phyloP scores from a whole-genome alignment of 257 asterid species.

The Nicotiana knightiana region DNA sequence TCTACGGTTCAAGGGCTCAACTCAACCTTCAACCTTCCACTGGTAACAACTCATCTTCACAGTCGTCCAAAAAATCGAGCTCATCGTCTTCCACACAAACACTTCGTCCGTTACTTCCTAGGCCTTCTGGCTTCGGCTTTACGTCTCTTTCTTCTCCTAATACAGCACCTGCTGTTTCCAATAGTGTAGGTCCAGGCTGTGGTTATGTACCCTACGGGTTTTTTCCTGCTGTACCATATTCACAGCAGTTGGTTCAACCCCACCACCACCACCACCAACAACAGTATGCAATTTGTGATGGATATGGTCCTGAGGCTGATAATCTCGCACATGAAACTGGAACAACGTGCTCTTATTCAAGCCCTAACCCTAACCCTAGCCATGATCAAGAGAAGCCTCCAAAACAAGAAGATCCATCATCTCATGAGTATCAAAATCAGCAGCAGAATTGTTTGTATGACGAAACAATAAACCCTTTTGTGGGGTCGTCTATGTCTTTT shows the following conservation, averaged over 20 bases:
- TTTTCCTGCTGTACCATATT: constrained; percentile 42
- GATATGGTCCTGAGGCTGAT: constrained; percentile 9
- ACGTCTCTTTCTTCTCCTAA: constrained; percentile 22
- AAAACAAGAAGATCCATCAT: neutral
- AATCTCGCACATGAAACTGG: neutral
- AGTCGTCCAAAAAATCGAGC: constrained; percentile 25
- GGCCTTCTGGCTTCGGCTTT: constrained; percentile 59
- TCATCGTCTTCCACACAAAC: constrained; percentile 46
- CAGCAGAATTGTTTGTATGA: constrained; percentile 16
- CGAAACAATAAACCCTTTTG: constrained; percentile 42
- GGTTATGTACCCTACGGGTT: constrained; percentile 39
- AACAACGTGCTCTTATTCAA: constrained; percentile 17
- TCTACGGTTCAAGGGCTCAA: constrained; percentile 76
- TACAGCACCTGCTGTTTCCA: neutral
- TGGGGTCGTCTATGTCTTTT: constrained; percentile 28
- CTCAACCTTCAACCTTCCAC: constrained; percentile 61
- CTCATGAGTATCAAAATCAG: constrained; percentile 8
- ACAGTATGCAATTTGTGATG: neutral
- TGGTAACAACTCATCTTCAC: constrained; percentile 11
- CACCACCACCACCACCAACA: constrained; percentile 19
- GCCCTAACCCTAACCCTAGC: constrained; percentile 33
- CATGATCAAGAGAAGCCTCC: neutral
- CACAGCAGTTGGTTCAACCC: constrained; percentile 12
- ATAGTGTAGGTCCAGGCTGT: neutral
- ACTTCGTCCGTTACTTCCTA: constrained; percentile 75